Evolutionary conservation across 1,284 basidiomycete genomes (phyloP).

Genomic region (Athelia sp.): DNA sequence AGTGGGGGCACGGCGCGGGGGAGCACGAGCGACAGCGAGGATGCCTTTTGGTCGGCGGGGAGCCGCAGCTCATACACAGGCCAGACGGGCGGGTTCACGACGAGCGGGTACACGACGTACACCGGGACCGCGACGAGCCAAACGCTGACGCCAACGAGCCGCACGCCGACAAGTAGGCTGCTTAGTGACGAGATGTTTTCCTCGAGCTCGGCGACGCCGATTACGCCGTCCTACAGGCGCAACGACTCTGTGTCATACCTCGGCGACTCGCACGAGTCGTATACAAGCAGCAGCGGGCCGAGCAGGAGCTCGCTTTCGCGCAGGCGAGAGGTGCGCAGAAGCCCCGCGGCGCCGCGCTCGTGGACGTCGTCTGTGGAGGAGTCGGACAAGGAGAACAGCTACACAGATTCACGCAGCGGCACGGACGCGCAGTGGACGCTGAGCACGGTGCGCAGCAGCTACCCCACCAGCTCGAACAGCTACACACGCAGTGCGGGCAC

Average conservation of each 20-base stretch:
- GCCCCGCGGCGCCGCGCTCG: conserved; percentile 33
- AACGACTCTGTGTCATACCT: conserved; percentile 52
- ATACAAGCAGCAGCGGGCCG: conserved; percentile 10
- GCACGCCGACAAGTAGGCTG: conserved; percentile 4
- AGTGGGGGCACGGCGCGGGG: conserved; percentile 15
- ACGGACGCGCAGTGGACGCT: conserved; percentile 11
- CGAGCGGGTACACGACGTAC: conserved; percentile 20
- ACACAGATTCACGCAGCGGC: conserved; percentile 14
- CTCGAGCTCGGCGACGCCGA: conserved; percentile 37
- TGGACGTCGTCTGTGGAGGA: conserved; percentile 28
- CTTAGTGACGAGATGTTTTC: conserved; percentile 31
- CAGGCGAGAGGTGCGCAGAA: conserved; percentile 52
- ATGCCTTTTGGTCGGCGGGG: conserved; percentile 53
- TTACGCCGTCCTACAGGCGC: conserved; percentile 46
- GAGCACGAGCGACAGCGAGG: conserved; percentile 37
- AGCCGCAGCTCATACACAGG: conserved; percentile 21
- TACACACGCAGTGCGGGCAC: conserved; percentile 15
- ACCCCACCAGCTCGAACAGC: not conserved
- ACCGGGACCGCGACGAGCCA: conserved; percentile 25
- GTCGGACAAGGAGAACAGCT: conserved; percentile 42
- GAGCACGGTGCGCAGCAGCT: not conserved
- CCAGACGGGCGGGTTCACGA: conserved; percentile 7
- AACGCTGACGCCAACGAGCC: conserved; percentile 5
- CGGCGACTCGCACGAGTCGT: conserved; percentile 46
- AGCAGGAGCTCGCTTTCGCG: conserved; percentile 41